phyloP scores from a whole-genome alignment of 352 stramenopile genomes.

The Vaucheria bursata region DNA sequence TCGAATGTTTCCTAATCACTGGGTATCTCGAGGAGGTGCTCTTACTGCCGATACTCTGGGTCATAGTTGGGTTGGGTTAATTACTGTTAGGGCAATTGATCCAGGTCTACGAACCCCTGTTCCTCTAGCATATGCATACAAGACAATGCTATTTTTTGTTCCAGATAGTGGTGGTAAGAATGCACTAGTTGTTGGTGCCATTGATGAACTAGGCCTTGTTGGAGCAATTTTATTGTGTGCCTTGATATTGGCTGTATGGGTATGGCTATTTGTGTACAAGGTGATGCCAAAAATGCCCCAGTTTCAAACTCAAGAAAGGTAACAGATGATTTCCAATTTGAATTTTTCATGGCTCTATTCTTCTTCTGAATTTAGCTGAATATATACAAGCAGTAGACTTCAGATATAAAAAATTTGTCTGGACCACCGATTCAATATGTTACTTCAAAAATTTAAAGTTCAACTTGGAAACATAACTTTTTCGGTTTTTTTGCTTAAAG shows the following conservation, averaged over 20 bases:
- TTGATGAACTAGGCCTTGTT: conserved; percentile 21
- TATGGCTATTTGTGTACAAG: conserved; percentile 24
- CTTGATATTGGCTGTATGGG: conserved; percentile 12
- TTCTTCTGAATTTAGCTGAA: no score
- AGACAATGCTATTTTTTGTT: conserved; percentile 51
- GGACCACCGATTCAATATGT: no score
- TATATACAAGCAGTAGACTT: no score
- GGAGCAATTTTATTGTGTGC: conserved; percentile 22
- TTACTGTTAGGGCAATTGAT: conserved; percentile 39
- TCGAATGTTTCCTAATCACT: conserved; percentile 48
- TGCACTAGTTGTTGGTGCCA: conserved; percentile 14
- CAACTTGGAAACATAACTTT: no score
- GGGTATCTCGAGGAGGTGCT: conserved; percentile 18
- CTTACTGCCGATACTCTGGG: conserved; percentile 38
- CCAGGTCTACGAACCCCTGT: conserved; percentile 40
- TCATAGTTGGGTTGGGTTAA: conserved; percentile 47
- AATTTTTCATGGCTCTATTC: no score
- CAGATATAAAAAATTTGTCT: no score
- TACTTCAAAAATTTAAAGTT: no score
- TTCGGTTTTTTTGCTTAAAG: no score
- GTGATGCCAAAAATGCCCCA: conserved; percentile 8
- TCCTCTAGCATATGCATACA: conserved; percentile 46
- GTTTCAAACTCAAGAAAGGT: background rate
- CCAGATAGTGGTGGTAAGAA: conserved; percentile 41
- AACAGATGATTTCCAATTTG: background rate